Base-by-base conservation (phyloP, 1,284 basidiomycete genomes). In the Papiliotrema laurentii region DNA sequence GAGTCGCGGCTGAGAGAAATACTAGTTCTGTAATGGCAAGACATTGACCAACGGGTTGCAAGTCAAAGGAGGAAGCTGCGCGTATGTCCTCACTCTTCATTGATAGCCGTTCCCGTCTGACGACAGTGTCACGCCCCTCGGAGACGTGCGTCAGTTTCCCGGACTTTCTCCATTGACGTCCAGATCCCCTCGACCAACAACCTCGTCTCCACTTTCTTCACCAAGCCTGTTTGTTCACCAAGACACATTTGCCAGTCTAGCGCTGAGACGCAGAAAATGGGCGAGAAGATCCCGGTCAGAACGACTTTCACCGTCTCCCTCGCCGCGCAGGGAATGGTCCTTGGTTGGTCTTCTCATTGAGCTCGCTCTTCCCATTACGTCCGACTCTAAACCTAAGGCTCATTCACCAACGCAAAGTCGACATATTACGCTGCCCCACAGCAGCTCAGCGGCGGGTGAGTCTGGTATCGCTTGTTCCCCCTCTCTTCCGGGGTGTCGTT, bases 391-490 rank as follows among this genome's bases (percentile, higher is more conserved):
- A 19, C 10, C 28, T 7, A n/a, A 48, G 57, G 68, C 53, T 57
- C 59, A 2, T 63, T 63, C 48, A 53, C 50, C 43, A 49, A 63
- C 64, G 79, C 82, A 0, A 65, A 81, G 47, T 63, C 71, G 44
- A 83, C 78, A 67, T 85, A 83, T 74, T 84, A 83, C 61, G 71
- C 80, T 45, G 86, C 81, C 22, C 85, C 83, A 34, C 83, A 86
- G 66, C 78, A 81, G 56, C 67, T 84, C 25, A 77, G 83, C 55
- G 61, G 47, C 36, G 84, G 83, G 42, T 69, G 31, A 51, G 55
- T 59, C 3, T 4, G 18, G n/a, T 13, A 22, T 36, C 40, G 21
- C 16, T 11, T 25, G 30, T 11, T 16, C 3, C 24, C 14, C 18
- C 21, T 10, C 16, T 25, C n/a, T n/a, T n/a, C n/a, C n/a, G n/a